Percentiles rank a stretch among this genome's conserved stretches.
Evolutionary conservation across 2,329 filamentous ascomycete genomes (phyloP).

Genomic region (Escovopsis weberi): DNA sequence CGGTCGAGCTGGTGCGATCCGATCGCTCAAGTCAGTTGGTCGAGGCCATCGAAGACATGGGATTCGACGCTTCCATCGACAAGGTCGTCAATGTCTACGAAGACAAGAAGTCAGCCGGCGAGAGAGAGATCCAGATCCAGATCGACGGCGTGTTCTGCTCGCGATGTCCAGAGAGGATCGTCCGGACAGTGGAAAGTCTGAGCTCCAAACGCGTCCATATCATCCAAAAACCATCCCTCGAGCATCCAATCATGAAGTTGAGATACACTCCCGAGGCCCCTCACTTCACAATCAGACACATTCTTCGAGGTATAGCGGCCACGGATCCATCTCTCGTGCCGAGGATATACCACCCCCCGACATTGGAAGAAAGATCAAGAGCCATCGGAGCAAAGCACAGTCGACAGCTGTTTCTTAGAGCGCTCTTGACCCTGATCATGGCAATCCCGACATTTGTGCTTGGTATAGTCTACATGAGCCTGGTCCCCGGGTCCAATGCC

Average conservation of each 20-base stretch:
- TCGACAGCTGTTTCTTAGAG: conserved; percentile 51
- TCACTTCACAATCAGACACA: conserved; percentile 57
- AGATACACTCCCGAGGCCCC: conserved; percentile 56
- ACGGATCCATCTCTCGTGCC: conserved; percentile 52
- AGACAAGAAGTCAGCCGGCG: conserved; percentile 21
- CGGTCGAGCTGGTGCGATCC: conserved; percentile 35
- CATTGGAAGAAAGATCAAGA: conserved; percentile 67
- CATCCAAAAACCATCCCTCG: conserved; percentile 37
- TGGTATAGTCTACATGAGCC: conserved; percentile 81
- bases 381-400: conserved; percentile 58
- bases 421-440: conserved; percentile 51
- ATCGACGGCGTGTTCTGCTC: conserved; percentile 63
- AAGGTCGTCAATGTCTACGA: conserved; percentile 29
- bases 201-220: conserved; percentile 35
- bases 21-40: conserved; percentile 19
- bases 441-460: conserved; percentile 76
- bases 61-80: conserved; percentile 50
- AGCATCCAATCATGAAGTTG: conserved; percentile 54
- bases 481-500: conserved; percentile 45
- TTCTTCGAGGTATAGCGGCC: conserved; percentile 52
- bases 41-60: conserved; percentile 44
- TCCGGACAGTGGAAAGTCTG: conserved; percentile 38
- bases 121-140: conserved; percentile 47
- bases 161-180: conserved; percentile 50
- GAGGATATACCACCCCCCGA: conserved; percentile 64